Evolutionary conservation across 371 early-diverging fungal species (phyloP).

Genomic region (Blastocladiella emersonii): DNA sequence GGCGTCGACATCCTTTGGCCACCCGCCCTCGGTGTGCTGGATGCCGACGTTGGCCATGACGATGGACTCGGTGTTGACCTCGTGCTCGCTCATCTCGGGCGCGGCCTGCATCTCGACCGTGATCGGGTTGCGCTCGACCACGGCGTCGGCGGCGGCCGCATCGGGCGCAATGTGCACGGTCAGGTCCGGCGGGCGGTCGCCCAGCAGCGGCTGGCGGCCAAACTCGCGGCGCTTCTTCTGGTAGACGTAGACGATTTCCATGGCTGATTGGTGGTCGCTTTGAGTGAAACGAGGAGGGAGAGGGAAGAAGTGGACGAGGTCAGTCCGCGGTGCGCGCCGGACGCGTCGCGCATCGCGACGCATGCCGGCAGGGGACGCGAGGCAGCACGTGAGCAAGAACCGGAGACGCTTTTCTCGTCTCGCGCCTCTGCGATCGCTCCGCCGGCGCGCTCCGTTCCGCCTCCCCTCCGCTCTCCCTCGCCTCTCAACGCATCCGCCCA

Average conservation of each 20-base stretch:
- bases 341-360: too few relatives aligned
- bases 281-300: too few relatives aligned
- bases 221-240: conserved; percentile 36
- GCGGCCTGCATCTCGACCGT: conserved; percentile 25
- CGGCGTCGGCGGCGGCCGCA: conserved; percentile 23
- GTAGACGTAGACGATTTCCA: conserved; percentile 45
- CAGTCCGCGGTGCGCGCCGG: too few relatives aligned
- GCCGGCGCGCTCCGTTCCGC: too few relatives aligned
- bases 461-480: too few relatives aligned
- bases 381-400: too few relatives aligned
- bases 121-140: conserved; percentile 28
- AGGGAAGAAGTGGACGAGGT: too few relatives aligned
- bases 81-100: conserved; percentile 40
- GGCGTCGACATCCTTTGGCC: conserved; percentile 44
- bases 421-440: too few relatives aligned
- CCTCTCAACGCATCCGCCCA: too few relatives aligned
- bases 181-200: conserved; percentile 21
- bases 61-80: conserved; percentile 38
- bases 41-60: conserved; percentile 29
- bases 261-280: too few relatives aligned
- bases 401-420: too few relatives aligned
- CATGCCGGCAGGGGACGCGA: too few relatives aligned
- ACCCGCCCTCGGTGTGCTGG: conserved; percentile 36
- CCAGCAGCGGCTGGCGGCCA: conserved; percentile 31
- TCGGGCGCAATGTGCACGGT: conserved; percentile 24